These are phyloP conservation scores for Zarea fungicola DNA, from an alignment of 2,329 filamentous ascomycete genomes.

Conservation along the genomic window DNA sequence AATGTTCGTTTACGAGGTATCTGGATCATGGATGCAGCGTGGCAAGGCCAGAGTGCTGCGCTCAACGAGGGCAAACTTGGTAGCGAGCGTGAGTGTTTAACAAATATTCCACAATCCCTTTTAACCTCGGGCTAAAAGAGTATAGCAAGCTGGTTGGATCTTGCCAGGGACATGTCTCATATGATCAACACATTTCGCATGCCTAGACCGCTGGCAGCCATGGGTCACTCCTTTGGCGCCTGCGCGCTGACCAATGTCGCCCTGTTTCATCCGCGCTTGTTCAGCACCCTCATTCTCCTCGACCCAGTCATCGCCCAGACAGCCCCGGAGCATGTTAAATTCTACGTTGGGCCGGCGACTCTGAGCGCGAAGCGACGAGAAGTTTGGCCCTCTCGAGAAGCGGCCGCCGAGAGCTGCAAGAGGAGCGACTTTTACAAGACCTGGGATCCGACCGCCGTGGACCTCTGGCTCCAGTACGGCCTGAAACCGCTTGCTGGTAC, in stretches of 20 bases:
- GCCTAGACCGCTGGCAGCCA: conserved; percentile 73
- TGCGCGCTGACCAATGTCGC: conserved; percentile 66
- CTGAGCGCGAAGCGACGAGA: conserved; percentile 71
- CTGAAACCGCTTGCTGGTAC: too few species aligned
- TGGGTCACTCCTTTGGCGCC: conserved; percentile 87
- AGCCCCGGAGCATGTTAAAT: conserved; percentile 34
- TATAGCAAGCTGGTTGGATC: conserved; percentile 76
- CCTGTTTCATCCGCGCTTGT: conserved; percentile 72
- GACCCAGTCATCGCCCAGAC: conserved; percentile 69
- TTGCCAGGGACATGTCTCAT: conserved; percentile 75
- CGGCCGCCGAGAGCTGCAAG: too few species aligned
- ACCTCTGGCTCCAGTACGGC: too few species aligned
- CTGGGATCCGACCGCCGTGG: too few species aligned
- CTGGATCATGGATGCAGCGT: not conserved
- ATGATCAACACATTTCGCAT: conserved; percentile 78
- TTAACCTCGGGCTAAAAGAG: not conserved
- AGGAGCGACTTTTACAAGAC: too few species aligned
- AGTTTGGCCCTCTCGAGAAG: conserved; percentile 70
- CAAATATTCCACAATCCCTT: not conserved
- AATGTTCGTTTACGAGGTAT: not conserved
- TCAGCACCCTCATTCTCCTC: conserved; percentile 70
- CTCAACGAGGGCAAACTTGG: not conserved
- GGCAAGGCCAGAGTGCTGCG: not conserved
- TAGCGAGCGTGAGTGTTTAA: not conserved
- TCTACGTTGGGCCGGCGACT: conserved; percentile 38